Evolutionary conservation across 2,329 filamentous ascomycete genomes (phyloP), one percentile per base, ranked within the genome.

Genomic region (Microsporum audouinii): DNA sequence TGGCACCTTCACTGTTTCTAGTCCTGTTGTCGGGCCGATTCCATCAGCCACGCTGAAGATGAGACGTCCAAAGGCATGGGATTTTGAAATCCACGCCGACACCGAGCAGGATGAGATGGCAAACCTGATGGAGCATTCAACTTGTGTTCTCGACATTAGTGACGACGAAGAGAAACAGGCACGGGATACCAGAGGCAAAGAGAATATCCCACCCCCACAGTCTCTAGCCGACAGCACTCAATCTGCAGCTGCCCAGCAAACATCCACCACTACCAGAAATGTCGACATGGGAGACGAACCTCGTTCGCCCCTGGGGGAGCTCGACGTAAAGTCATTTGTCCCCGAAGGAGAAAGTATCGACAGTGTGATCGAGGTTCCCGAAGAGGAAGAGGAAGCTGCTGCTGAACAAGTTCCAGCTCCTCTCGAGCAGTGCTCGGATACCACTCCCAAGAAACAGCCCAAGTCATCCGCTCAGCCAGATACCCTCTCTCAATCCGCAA

Each of bases 61-160:
- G 76, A 38, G 51, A 55, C 79, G 75, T 4, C 77, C 80, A 27
- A 81, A 80, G 62, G 71, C 73, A 62, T 96, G 91, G 91, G 88
- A 88, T 78, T 97, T 99, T 71, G 88, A 92, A 62, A 97, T 99
- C 69, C 87, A 96, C 71, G 89, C 96, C 71, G 92, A 99, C 73
- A 90, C 89, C 0, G 84, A 88, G 5, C 89, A 96, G 71, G 88
- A 96, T 71, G 87, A 95, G 71, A 88, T 94, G 75, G 89, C 91
- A 68, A 96, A 95, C 69, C 78, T 96, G 43, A 89, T 97, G 76
- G 89, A 96, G 74, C 92, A 96, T 77, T 88, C 87, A 61, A 92
- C 92, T 5, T 87, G 87, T 65, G 85, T 87, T 0, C 82, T 97
- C 2, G 92, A 97, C 71, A 90, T 97, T 69, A 90, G 85, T 66